Conservation (phyloP, 805 yeast genomes). For the Candida boleticola region DNA sequence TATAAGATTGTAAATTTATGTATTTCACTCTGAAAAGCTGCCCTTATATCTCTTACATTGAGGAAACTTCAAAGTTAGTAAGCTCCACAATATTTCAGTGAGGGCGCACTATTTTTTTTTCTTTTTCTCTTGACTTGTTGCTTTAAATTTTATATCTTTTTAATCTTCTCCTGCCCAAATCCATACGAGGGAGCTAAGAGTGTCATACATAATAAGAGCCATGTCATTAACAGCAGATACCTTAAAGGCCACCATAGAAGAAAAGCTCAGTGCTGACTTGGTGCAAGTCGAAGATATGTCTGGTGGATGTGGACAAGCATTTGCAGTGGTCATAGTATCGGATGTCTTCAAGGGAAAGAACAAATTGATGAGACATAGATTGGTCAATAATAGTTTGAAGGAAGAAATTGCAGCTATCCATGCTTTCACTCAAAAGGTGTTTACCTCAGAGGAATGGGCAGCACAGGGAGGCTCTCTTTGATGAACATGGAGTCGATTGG, state of each 20-base stretch:
- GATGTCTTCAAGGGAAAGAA: slow-evolving; percentile 74
- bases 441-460: slow-evolving; percentile 85
- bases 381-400: slow-evolving; percentile 75
- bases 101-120: too few species aligned
- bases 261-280: slow-evolving; percentile 56
- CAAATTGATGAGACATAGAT: slow-evolving; percentile 79
- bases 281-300: slow-evolving; percentile 76
- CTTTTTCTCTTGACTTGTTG: too few species aligned
- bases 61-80: too few species aligned
- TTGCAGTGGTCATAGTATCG: slow-evolving; percentile 84
- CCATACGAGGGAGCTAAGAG: too few species aligned
- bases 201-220: too few species aligned
- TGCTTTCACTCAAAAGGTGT: slow-evolving; percentile 91
- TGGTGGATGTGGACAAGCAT: slow-evolving; percentile 98
- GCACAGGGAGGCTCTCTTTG: slow-evolving; percentile 31
- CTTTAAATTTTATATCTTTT: too few species aligned
- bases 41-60: too few species aligned
- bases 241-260: slow-evolving; percentile 49
- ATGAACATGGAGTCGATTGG: too few species aligned
- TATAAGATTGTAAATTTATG: too few species aligned
- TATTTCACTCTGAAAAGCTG: too few species aligned
- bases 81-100: too few species aligned
- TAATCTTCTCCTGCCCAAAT: too few species aligned
- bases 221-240: slow-evolving; percentile 38
- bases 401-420: slow-evolving; percentile 87